Percentiles rank a stretch among this genome's conserved stretches.
These are phyloP conservation scores for Fusarium torulosum DNA, from an alignment of 2,329 filamentous ascomycete genomes.

Conservation along the genomic window DNA sequence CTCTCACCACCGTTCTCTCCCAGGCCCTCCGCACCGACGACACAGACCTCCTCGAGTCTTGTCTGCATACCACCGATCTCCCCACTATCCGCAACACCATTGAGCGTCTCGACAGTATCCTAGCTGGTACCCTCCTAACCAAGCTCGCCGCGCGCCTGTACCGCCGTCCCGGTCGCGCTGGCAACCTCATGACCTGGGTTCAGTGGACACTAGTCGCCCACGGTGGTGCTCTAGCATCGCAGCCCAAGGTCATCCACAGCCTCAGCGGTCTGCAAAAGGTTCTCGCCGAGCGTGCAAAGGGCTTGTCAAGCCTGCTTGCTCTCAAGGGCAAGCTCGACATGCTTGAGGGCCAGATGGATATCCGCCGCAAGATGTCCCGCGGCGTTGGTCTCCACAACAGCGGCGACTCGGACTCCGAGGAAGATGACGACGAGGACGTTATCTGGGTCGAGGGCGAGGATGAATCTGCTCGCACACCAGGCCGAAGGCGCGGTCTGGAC, in stretches of 20 bases:
- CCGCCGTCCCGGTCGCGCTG: constrained; percentile 87
- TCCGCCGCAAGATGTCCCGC: constrained; percentile 77
- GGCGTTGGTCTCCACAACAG: constrained; percentile 57
- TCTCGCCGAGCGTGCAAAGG: constrained; percentile 85
- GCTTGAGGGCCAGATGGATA: constrained; percentile 87
- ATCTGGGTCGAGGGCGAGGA: constrained; percentile 92
- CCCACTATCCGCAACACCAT: constrained; percentile 88
- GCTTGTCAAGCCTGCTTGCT: constrained; percentile 83
- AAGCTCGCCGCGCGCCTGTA: constrained; percentile 90
- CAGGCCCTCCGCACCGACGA: constrained; percentile 96
- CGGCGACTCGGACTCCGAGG: constrained; percentile 63
- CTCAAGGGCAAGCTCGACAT: constrained; percentile 97
- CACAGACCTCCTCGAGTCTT: constrained; percentile 88
- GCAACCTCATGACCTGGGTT: constrained; percentile 92
- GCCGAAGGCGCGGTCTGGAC: constrained; percentile 53
- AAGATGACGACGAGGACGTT: constrained; percentile 73
- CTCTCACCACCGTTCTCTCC: constrained; percentile 90
- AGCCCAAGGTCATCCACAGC: constrained; percentile 84
- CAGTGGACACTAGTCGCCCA: constrained; percentile 95
- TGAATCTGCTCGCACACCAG: constrained; percentile 69
- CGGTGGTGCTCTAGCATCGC: constrained; percentile 88
- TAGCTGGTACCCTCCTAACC: constrained; percentile 82
- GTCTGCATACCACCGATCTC: constrained; percentile 83
- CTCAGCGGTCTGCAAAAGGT: constrained; percentile 86
- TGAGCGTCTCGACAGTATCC: constrained; percentile 85